Base-by-base conservation (phyloP, 129 eudicot genomes). In the Centaurea solstitialis region DNA sequence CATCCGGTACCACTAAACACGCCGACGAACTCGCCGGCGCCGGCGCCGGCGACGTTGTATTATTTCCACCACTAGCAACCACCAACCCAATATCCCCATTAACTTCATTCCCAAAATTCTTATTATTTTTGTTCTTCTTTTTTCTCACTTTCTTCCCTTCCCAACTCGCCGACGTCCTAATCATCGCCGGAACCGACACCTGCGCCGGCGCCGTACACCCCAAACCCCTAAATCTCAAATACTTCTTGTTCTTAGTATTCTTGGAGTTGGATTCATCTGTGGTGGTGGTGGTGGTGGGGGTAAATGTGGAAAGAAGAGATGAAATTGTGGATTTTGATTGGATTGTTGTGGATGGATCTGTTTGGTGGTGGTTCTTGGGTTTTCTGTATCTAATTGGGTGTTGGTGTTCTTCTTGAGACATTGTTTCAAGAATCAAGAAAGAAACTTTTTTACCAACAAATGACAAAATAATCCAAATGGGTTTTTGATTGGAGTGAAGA, bases 151-250 rank as follows among this genome's bases (percentile, higher is more conserved):
- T 88, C 87, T 88, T 85, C 67, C 88, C 76, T 26, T 90, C 94
- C 97, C 99, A 92, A 57, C 72, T 85, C 43, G 98, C 97, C 8
- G 99, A 95, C 11, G 97, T 68, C 71, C 97, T 66, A 15, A 92
- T 92, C 62, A 88, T 92, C 9, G 89, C 88, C 33, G 99, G 99
- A 43, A 95, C 98, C 69, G 94, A 85, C 41, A 95, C 99, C 28
- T 94, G 94, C 3, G 97, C 80, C 74, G 92, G 81, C 11, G 98
- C 97, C 0, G 98, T 68, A 68, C 99, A 95, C 7, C 99, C 98
- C 59, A 95, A 38, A 0, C 97, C 99, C 45, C 91, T 86, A 41
- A 90, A 92, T 17, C 85, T 81, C 9, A 86, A 85, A 69, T 80
- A 85, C 81, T 90, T 91, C 70, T 91, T 94, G 45, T 88, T 91